Evolutionary conservation across 1,284 basidiomycete genomes (phyloP), one percentile per base, ranked within the genome.

Genomic region (Grifola frondosa): DNA sequence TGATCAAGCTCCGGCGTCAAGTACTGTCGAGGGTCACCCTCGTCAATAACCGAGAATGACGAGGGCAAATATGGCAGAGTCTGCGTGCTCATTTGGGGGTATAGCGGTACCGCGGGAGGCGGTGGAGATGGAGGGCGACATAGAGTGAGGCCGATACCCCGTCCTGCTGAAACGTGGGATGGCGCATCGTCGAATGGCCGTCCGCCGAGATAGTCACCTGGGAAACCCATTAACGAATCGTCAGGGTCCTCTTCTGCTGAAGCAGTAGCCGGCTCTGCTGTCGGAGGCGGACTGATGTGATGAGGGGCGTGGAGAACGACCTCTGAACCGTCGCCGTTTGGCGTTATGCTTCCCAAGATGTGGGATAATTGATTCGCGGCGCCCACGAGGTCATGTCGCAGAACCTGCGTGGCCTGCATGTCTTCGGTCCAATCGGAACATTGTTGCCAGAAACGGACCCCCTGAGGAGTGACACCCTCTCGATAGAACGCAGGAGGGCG

Each of bases 371-470:
- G 81, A 24, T 74, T 71, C 5, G 79, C 75, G 16, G 81, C 77
- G 19, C 87, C 86, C 22, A 79, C 67, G 34, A 89, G 69, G 40
- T 82, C 74, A 59, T 89, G 87, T 30, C 74, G 75, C 43, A 88
- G 63, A 13, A 84, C 70, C 12, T 71, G 71, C 4, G 81, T 75
- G 5, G 87, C 86, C 60, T 89, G 86, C 43, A 74, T 74, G 31
- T 74, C 81, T 60, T 89, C 84, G 0, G 86, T 89, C 87, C 87
- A 89, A 58, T 89, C 86, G 6, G 73, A 67, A 57, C 83, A 86
- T 28, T 71, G 68, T 52, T 79, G 80, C 86, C 86, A 89, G 7
- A 66, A 57, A 12, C 76, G 74, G 12, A 56, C 44, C 19, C 53
- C 53, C 22, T 69, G 56, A 6, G 67, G 56, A 0, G 64, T 51